Evolutionary conservation across 2,329 filamentous ascomycete genomes (phyloP).

Genomic region (Aureobasidium lini): DNA sequence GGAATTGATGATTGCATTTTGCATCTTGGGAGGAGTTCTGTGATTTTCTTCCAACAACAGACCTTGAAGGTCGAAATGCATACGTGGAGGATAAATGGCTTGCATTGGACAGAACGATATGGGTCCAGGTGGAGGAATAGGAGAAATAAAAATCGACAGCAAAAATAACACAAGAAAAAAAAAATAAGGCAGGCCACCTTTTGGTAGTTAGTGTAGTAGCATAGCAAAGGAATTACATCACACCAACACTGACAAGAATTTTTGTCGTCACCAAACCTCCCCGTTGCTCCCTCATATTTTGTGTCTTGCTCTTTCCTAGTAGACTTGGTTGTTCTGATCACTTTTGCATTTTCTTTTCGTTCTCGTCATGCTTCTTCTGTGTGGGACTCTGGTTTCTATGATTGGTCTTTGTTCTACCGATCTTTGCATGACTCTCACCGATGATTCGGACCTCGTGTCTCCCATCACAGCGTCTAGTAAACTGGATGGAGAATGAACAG

Average conservation of each 20-base stretch:
- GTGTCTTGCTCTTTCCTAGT: too few species aligned
- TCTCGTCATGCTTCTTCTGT: too few species aligned
- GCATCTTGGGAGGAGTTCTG: slow-evolving; percentile 5
- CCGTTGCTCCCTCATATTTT: too few species aligned
- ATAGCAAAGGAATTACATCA: slow-evolving; percentile 1
- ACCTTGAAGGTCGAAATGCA: background rate
- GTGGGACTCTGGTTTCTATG: too few species aligned
- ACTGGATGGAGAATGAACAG: too few species aligned
- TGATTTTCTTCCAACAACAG: background rate
- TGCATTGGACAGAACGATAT: background rate
- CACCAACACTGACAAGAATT: background rate
- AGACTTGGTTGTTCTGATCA: too few species aligned
- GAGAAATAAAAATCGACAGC: background rate
- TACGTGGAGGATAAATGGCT: background rate
- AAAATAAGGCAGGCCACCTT: slow-evolving; percentile 2
- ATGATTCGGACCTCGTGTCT: too few species aligned
- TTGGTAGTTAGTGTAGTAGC: slow-evolving; percentile 5
- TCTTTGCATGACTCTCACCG: too few species aligned
- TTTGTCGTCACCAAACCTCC: background rate
- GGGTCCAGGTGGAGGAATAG: background rate
- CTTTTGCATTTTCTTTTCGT: too few species aligned
- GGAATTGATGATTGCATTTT: background rate
- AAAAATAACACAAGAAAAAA: background rate
- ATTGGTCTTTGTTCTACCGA: too few species aligned
- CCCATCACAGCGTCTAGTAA: too few species aligned